These are phyloP conservation scores for Paxillus ammoniavirescens DNA, from an alignment of 768 basidiomycete species.

Conservation along the genomic window DNA sequence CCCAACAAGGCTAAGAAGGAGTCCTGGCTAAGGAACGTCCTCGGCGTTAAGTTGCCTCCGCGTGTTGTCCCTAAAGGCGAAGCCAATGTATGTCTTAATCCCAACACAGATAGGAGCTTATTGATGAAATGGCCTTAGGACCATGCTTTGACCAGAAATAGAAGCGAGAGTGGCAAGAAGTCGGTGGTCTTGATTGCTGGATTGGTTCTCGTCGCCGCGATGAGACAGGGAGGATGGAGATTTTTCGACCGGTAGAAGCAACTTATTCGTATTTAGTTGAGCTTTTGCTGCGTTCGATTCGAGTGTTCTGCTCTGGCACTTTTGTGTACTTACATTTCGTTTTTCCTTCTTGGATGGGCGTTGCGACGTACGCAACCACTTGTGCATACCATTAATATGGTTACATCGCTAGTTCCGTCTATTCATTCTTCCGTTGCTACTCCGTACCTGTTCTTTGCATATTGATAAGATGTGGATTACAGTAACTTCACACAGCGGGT, in stretches of 20 bases:
- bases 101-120: background rate
- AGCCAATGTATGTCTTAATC: slow-evolving; percentile 6
- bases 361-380: too few relatives aligned
- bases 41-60: slow-evolving; percentile 19
- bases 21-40: slow-evolving; percentile 9
- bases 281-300: background rate
- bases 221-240: slow-evolving; percentile 1
- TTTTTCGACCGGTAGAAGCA: slow-evolving; percentile 3
- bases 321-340: too few relatives aligned
- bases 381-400: too few relatives aligned
- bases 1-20: slow-evolving; percentile 23
- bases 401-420: too few relatives aligned
- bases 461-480: background rate
- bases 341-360: too few relatives aligned
- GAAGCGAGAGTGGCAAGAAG: background rate
- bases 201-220: slow-evolving; percentile 5
- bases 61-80: slow-evolving; percentile 18
- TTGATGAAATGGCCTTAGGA: slow-evolving; percentile 8
- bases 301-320: background rate
- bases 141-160: background rate
- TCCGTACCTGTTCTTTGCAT: background rate
- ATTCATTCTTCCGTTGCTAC: too few relatives aligned
- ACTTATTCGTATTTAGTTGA: slow-evolving; percentile 14
- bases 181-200: slow-evolving; percentile 8
- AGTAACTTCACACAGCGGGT: background rate